Evolutionary conservation across 1,139 yeast genomes (phyloP), one percentile per base, ranked within the genome.

Genomic region (Nadsonia starkeyi-henricii): DNA sequence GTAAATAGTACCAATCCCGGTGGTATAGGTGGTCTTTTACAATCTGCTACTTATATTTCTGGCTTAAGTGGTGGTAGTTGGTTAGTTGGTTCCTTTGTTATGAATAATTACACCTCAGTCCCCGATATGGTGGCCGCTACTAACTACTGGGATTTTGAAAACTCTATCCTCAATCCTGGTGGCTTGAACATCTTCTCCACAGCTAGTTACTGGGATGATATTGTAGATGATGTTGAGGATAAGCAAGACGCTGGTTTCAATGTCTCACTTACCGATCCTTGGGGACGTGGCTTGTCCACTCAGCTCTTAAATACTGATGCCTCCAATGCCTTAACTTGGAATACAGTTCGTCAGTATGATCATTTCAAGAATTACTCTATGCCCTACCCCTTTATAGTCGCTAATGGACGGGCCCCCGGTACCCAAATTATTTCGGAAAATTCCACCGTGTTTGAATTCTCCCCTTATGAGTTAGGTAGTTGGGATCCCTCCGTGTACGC

Each of bases 21-120:
- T 33, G 39, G 39, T 33, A 65, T 89, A 49, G 96, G 95, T 41
- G 95, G 96, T 2, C 65, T 89, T 47, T 69, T 85, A 45, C 91
- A 89, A 61, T 70, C 85, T 2, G 62, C 93, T 0, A 82, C 95
- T 2, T 89, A 88, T 63, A 62, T 89, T 46, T 74, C 85, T 1
- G 97, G 96, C 41, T 73, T 88, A 45, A 81, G 93, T 0, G 96
- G 96, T 44, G 95, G 95, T 48, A 79, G 79, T 54, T 88, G 96
- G 96, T 70, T 88, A 50, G 79, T 86, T 17, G 91, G 94, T 2
- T 75, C 95, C n/a, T 67, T 88, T 50, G 84, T 80, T 3, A 71
- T 79, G 65, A 88, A 88, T 66, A 85, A 88, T 62, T 89, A 82
- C 77, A 79, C 94, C 18, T 72, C 84, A 1, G 79, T 88, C 23